Base-by-base conservation (phyloP, 1,139 yeast species). In the Oligophagozyma castellii region DNA sequence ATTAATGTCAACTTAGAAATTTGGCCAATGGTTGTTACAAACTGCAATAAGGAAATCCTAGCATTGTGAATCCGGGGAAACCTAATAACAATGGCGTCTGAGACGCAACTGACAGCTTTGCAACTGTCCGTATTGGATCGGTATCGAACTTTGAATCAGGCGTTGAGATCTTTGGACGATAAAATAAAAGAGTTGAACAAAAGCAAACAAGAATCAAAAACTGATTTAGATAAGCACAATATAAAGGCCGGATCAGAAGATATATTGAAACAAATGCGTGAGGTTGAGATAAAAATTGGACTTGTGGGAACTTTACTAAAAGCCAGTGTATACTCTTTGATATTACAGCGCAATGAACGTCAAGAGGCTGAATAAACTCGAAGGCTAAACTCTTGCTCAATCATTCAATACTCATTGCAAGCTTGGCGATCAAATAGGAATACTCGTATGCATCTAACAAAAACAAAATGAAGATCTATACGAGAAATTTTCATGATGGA, bases 261-360 rank as follows among this genome's bases (percentile, higher is more conserved):
- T 16, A 43, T 49, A 13, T 34, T 49, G 19, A 39, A 40, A 18
- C 46, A 46, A 28, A 40, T 75, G 41, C 55, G 80, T 24, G 67
- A 61, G 25, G 56, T 76, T 29, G 84, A 76, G 47, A 63, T 67
- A 37, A 71, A 73, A 38, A 58, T 75, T n/a, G 73, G 75, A 1
- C 53, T 74, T 34, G 71, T 75, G 3, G 71, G 76, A 31, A 75
- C 81, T 0, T 52, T 72, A 25, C 70, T 75, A 56, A 73, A 73
- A 40, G 74, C 78, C 5, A 76, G 83, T 11, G 81, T 75, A 2
- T 75, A 74, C 46, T 67, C 74, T 4, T 49, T 67, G 38, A 68
- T 63, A 38, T 48, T 59, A 38, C 71, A 63, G 53, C 43, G 53
- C 23, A 42, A 38, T 24, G 40, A 40, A 32, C 35, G 44, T 27